Percentiles rank a stretch among this genome's conserved stretches.
Evolutionary conservation across 371 early-diverging fungal species (phyloP).

Genomic region (Thermomucor indicae-seudaticae): DNA sequence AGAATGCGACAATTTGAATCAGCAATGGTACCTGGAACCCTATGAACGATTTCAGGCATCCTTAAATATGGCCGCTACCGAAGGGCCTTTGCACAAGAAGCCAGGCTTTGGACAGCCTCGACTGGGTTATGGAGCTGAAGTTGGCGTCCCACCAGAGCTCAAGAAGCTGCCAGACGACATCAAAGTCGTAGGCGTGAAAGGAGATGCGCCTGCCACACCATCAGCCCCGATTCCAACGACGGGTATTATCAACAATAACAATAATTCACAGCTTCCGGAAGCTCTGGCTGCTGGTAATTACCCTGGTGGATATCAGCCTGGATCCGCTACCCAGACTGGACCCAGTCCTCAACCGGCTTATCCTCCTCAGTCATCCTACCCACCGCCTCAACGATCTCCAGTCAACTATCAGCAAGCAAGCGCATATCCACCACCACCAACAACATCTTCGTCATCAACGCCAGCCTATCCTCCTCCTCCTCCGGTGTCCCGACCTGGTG

Average conservation of each 20-base stretch:
- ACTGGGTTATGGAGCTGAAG: slow-evolving; percentile 43
- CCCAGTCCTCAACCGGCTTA: neutral
- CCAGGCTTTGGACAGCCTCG: slow-evolving; percentile 40
- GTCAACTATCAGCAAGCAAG: neutral
- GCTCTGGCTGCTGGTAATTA: neutral
- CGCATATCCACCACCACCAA: slow-evolving; percentile 1
- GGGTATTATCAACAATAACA: too few relatives aligned
- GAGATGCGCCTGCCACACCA: slow-evolving; percentile 8
- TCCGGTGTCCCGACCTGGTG: neutral
- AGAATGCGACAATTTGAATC: slow-evolving; percentile 40
- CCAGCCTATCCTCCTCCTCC: neutral
- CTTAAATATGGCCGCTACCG: slow-evolving; percentile 27
- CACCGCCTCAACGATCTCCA: neutral
- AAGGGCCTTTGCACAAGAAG: slow-evolving; percentile 35
- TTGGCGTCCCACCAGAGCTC: slow-evolving; percentile 38
- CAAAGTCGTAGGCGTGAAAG: slow-evolving; percentile 32
- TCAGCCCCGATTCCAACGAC: neutral
- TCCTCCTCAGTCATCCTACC: neutral
- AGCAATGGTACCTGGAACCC: slow-evolving; percentile 42
- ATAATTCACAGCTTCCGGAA: neutral
- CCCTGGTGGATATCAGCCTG: neutral
- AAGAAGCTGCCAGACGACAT: slow-evolving; percentile 32
- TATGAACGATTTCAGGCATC: slow-evolving; percentile 36
- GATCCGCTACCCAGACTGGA: neutral
- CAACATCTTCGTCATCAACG: neutral